These are phyloP conservation scores for Aspergillus sergii DNA, from an alignment of 2,329 filamentous ascomycete species.

Conservation along the genomic window DNA sequence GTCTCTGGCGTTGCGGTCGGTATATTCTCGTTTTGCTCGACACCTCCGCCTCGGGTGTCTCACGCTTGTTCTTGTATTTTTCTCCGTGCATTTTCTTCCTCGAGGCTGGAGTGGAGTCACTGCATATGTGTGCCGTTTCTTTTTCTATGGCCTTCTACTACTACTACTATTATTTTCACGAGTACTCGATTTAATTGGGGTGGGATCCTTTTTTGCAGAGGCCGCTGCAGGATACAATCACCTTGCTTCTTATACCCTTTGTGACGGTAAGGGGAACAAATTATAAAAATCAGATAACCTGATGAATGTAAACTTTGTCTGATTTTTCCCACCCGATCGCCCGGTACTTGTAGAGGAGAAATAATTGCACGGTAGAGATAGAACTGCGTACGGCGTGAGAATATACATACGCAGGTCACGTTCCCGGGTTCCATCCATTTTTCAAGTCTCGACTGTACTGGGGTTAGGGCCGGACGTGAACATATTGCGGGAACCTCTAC, in stretches of 20 bases:
- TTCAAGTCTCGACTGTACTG: background rate
- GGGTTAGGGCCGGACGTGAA: background rate
- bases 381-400: no score
- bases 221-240: background rate
- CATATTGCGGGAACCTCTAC: background rate
- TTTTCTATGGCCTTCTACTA: conserved; percentile 1
- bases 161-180: conserved; percentile 6
- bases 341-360: background rate
- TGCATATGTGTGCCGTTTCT: conserved; percentile 3
- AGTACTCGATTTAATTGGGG: conserved; percentile 9
- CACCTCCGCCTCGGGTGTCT: background rate
- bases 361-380: background rate
- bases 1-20: conserved; percentile 27
- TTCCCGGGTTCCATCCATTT: background rate
- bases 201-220: background rate
- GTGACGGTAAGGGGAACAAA: background rate
- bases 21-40: background rate
- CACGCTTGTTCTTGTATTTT: background rate
- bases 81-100: conserved; percentile 6
- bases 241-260: conserved; percentile 4
- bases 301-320: background rate
- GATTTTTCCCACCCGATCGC: background rate
- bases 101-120: background rate
- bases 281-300: background rate
- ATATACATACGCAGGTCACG: background rate